phyloP scores from a whole-genome alignment of 495 filamentous ascomycete genomes.

The Xylaria castorea region DNA sequence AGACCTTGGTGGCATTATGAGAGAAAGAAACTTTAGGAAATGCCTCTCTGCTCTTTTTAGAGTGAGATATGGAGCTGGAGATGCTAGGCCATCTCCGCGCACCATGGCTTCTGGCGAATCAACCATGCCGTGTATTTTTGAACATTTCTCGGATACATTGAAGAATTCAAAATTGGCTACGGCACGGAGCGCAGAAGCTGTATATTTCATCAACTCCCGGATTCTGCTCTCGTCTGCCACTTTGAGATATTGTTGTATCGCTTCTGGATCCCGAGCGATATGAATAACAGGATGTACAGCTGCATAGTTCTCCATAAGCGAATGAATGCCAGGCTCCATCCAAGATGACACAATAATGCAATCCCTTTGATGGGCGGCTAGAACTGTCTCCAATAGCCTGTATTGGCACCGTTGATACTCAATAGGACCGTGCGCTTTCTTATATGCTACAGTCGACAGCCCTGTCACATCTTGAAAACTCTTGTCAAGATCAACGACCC shows the following conservation, averaged over 20 bases:
- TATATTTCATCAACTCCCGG: constrained; percentile 57
- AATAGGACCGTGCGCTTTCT: constrained; percentile 60
- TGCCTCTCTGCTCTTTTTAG: constrained; percentile 75
- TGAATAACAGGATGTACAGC: constrained; percentile 71
- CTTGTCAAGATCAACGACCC: constrained; percentile 68
- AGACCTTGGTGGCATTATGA: constrained; percentile 60
- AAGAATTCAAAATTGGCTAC: constrained; percentile 79
- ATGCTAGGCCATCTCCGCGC: constrained; percentile 48
- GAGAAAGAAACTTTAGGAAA: constrained; percentile 70
- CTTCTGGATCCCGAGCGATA: constrained; percentile 65
- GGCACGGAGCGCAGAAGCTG: constrained; percentile 55
- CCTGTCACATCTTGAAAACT: constrained; percentile 67
- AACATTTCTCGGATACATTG: constrained; percentile 61
- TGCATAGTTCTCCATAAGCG: constrained; percentile 59
- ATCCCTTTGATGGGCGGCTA: constrained; percentile 62
- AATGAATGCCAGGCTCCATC: constrained; percentile 62
- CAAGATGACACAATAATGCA: constrained; percentile 71
- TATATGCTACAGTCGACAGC: constrained; percentile 62
- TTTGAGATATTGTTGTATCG: constrained; percentile 65
- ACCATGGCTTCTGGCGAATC: constrained; percentile 37
- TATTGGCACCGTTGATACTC: constrained; percentile 64
- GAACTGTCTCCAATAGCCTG: constrained; percentile 63
- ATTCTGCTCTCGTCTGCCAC: constrained; percentile 58
- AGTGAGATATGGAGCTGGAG: constrained; percentile 66
- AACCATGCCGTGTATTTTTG: constrained; percentile 11